These are phyloP conservation scores for Fusarium coicis DNA, from an alignment of 2,329 filamentous ascomycete species.

Conservation along the genomic window DNA sequence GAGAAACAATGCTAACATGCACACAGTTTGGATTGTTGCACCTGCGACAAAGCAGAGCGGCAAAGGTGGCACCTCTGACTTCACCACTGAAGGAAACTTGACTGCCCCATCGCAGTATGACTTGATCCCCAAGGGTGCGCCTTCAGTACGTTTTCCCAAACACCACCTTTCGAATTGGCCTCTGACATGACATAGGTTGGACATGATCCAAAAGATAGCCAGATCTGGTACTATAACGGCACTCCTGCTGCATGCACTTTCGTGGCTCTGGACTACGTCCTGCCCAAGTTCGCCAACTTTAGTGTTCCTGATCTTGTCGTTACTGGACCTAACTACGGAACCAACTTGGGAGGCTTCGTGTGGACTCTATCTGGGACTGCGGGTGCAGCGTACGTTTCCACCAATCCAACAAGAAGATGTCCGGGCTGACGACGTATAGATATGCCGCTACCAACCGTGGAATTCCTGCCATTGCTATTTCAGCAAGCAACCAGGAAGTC, in stretches of 20 bases:
- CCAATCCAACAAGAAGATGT: rapidly evolving
- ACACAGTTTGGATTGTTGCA: conserved; percentile 45
- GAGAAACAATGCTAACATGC: neutral
- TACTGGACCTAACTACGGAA: conserved; percentile 66
- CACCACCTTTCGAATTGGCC: rapidly evolving
- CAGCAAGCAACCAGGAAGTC: conserved; percentile 55
- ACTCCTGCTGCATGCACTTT: conserved; percentile 67
- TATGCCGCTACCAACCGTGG: conserved; percentile 61
- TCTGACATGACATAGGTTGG: conserved; percentile 48
- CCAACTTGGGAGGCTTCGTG: conserved; percentile 64
- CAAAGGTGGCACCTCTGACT: conserved; percentile 44
- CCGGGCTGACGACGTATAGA: conserved; percentile 7
- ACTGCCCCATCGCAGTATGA: conserved; percentile 44
- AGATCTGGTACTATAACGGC: conserved; percentile 71
- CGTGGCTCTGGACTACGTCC: conserved; percentile 66
- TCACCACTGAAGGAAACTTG: conserved; percentile 44
- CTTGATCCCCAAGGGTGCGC: conserved; percentile 44
- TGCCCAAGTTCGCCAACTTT: conserved; percentile 60
- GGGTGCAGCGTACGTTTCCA: conserved; percentile 52
- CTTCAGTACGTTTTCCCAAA: conserved; percentile 27
- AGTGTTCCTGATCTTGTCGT: conserved; percentile 64
- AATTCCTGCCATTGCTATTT: conserved; percentile 62
- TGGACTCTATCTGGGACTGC: conserved; percentile 63
- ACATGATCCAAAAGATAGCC: conserved; percentile 60
- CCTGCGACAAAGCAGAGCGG: conserved; percentile 47